phyloP scores from a whole-genome alignment of 2,329 filamentous ascomycete genomes.

The Diplodia corticola region DNA sequence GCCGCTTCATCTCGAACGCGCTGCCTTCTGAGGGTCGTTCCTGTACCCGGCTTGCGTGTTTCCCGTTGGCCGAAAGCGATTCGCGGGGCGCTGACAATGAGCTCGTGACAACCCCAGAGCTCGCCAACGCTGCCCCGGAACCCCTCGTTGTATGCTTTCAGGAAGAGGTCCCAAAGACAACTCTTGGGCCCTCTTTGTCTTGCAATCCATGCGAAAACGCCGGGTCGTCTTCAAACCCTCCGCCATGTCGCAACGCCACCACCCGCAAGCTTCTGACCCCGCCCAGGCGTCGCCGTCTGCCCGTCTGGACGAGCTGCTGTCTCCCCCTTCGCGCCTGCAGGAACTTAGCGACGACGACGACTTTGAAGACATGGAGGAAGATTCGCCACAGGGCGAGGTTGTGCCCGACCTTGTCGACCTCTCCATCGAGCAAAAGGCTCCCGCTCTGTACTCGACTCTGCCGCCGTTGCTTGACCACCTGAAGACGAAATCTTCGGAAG shows the following conservation, averaged over 20 bases:
- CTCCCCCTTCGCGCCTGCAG: conserved; percentile 32
- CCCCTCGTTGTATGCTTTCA: conserved; percentile 17
- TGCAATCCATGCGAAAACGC: conserved; percentile 20
- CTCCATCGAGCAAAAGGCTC: conserved; percentile 31
- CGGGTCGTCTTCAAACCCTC: conserved; percentile 14
- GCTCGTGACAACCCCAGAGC: conserved; percentile 13
- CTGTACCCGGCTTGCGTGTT: not conserved
- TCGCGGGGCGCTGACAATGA: conserved; percentile 13
- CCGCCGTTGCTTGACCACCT: conserved; percentile 66
- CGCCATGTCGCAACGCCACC: not conserved
- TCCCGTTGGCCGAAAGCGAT: conserved; percentile 13
- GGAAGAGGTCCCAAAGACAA: conserved; percentile 11
- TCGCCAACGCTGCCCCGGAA: not conserved
- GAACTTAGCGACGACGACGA: conserved; percentile 40
- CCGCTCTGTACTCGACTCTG: conserved; percentile 34
- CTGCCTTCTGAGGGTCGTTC: not conserved
- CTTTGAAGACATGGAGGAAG: conserved; percentile 40
- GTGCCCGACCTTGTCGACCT: conserved; percentile 11
- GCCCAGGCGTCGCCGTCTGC: conserved; percentile 23
- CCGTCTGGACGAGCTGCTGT: conserved; percentile 19
- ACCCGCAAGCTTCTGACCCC: conserved; percentile 28
- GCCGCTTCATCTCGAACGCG: not conserved
- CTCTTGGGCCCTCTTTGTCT: conserved; percentile 19
- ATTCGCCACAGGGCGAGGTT: conserved; percentile 10
- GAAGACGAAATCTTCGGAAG: conserved; percentile 64